Conservation (phyloP, 352 stramenopile genomes). For the Phytopythium kandeliae region DNA sequence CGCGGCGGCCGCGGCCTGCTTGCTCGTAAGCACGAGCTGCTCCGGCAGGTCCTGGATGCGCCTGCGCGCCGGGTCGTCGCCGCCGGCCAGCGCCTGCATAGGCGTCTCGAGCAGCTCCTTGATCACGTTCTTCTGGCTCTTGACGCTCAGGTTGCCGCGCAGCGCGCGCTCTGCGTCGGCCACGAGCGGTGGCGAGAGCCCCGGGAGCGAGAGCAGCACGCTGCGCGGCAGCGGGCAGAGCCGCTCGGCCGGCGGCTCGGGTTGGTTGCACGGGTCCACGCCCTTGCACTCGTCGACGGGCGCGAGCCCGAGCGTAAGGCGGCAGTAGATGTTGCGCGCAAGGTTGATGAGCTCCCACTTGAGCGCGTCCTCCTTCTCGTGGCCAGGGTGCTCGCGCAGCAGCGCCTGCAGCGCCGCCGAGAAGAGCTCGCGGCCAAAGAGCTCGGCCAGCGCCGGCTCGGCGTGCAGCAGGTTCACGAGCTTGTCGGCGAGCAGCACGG, state of each 20-base stretch:
- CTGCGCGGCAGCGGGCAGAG: constrained; percentile 43
- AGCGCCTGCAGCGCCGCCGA: constrained; percentile 45
- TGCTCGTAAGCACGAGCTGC: constrained; percentile 53
- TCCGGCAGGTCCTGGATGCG: constrained; percentile 64
- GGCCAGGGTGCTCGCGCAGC: constrained; percentile 45
- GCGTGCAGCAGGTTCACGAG: constrained; percentile 50
- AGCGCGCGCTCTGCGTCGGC: constrained; percentile 45
- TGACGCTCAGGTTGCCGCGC: constrained; percentile 70
- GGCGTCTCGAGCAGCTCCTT: constrained; percentile 73
- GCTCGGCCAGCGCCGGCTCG: constrained; percentile 25
- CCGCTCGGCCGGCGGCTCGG: constrained; percentile 28
- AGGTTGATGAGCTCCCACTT: constrained; percentile 86
- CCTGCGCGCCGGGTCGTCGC: constrained; percentile 28
- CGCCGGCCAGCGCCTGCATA: constrained; percentile 33
- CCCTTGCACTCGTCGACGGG: constrained; percentile 80
- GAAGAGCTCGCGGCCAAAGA: constrained; percentile 64
- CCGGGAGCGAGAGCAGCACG: constrained; percentile 54
- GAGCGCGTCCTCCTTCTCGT: constrained; percentile 74
- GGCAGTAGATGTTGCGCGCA: constrained; percentile 78
- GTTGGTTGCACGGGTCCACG: constrained; percentile 78
- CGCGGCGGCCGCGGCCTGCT: constrained; percentile 31
- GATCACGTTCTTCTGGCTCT: constrained; percentile 80
- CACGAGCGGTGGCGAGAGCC: constrained; percentile 32
- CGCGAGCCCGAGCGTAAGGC: constrained; percentile 47
- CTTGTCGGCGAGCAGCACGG: constrained; percentile 52